phyloP scores from a whole-genome alignment of 805 yeast species.

The Candida boidinii region DNA sequence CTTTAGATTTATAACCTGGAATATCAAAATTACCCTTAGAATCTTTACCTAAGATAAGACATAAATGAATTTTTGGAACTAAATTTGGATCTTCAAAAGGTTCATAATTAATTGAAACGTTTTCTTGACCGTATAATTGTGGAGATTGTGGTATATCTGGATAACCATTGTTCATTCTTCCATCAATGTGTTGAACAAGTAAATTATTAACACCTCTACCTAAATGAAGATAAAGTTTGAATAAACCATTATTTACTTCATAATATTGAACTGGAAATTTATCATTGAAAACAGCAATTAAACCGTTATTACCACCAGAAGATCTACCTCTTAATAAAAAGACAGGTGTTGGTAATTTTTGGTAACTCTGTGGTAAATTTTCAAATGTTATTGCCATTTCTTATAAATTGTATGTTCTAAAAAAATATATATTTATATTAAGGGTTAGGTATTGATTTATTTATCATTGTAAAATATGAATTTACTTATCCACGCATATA shows the following conservation, averaged over 20 bases:
- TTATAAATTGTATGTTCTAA: no score
- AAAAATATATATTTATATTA: no score
- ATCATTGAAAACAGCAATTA: slow-evolving; percentile 32
- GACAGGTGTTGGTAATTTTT: slow-evolving; percentile 36
- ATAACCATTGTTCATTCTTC: slow-evolving; percentile 23
- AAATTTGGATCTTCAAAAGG: slow-evolving; percentile 32
- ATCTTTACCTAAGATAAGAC: slow-evolving; percentile 68
- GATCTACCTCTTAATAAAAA: slow-evolving; percentile 41
- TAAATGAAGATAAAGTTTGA: slow-evolving; percentile 61
- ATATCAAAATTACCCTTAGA: slow-evolving; percentile 66
- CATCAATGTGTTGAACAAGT: slow-evolving; percentile 37
- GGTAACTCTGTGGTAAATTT: slow-evolving; percentile 23
- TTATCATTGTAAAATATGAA: no score
- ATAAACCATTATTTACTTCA: slow-evolving; percentile 61
- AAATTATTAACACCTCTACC: slow-evolving; percentile 56
- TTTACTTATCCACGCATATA: no score
- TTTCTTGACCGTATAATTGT: slow-evolving; percentile 9
- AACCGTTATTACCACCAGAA: slow-evolving; percentile 21
- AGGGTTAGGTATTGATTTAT: no score
- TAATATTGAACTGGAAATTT: slow-evolving; percentile 59
- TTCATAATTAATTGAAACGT: slow-evolving; percentile 31
- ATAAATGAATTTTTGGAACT: slow-evolving; percentile 75
- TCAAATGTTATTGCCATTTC: slow-evolving; percentile 22
- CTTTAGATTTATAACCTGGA: slow-evolving; percentile 42
- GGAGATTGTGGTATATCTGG: slow-evolving; percentile 11